Evolutionary conservation across 2,329 filamentous ascomycete species (phyloP).

Genomic region (Fusarium austroafricanum): DNA sequence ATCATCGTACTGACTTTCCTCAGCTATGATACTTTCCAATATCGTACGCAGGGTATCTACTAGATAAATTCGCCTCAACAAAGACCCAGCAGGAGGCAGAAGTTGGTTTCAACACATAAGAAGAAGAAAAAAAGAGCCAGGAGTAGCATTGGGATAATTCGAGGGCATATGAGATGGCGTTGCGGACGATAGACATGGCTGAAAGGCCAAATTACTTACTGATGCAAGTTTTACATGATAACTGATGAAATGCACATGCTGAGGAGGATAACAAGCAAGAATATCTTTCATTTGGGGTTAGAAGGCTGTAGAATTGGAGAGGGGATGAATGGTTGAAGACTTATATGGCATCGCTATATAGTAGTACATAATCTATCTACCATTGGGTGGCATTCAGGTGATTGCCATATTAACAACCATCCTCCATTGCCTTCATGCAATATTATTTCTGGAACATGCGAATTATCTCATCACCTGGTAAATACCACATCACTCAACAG

Average conservation of each 20-base stretch:
- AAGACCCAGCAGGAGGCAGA: conserved; percentile 11
- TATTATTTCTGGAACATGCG: not conserved
- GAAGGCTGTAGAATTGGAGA: conserved; percentile 1
- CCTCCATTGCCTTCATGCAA: not conserved
- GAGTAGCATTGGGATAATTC: conserved; percentile 36
- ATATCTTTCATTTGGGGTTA: not conserved
- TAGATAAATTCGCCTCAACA: conserved; percentile 53
- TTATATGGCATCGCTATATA: not conserved
- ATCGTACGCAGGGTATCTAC: conserved; percentile 88
- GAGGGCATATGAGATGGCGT: conserved; percentile 44
- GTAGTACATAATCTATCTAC: too few species aligned
- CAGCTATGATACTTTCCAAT: conserved; percentile 88
- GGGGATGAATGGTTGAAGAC: not conserved
- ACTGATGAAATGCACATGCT: conserved; percentile 22
- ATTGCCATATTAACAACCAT: not conserved
- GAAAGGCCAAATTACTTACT: conserved; percentile 16
- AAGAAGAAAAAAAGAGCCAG: conserved; percentile 15
- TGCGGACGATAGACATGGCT: conserved; percentile 45
- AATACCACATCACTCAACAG: not conserved
- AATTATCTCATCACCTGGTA: not conserved
- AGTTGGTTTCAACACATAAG: conserved; percentile 22
- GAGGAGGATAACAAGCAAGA: not conserved
- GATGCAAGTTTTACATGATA: conserved; percentile 31
- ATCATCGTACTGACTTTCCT: conserved; percentile 10
- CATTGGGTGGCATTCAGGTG: not conserved